Base-by-base conservation (phyloP, 2,329 filamentous ascomycete genomes). In the Monilinia laxa region DNA sequence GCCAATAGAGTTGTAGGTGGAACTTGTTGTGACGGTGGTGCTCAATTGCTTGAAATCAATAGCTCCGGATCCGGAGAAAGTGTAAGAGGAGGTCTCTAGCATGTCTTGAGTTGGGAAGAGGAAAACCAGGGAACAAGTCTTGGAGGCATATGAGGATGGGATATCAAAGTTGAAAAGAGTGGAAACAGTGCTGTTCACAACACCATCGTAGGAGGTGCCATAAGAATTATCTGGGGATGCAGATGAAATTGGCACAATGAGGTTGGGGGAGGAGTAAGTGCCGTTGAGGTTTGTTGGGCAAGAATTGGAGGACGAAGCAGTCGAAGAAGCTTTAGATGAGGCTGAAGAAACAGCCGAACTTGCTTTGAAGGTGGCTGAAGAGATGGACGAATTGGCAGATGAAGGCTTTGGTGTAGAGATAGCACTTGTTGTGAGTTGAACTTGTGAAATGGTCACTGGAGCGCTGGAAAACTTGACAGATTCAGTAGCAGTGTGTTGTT, bases 161-260 rank as follows among this genome's bases (percentile, higher is more conserved):
- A 91, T 84, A 73, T 89, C 86, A 77, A 91, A 91, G 79, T 89
- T 89, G 83, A 88, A 90, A 73, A 90, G 83, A 16, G 84, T 83
- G 12, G 83, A 84, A 59, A 84, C 76, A 65, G 78, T 80, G 23
- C 80, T 76, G 16, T 83, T 84, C 49, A 89, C 79, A 14, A 82
- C 81, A 64, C 86, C 87, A 70, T 84, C 83, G 77, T 80, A 83
- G 0, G 80, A 81, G 2, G 82, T 85, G 10, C 87, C 86, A 54
- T 78, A 77, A 0, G 83, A 78, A 4, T 77, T 80, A 74, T 83
- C 76, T 0, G 87, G 85, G 20, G 82, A 77, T 20, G 80, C 77
- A 3, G 81, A 82, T 77, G 87, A 81, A 69, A 90, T 77, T 6
- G 86, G 83, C 42, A 90, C 76, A 73, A 90, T 88, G 66, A 89